Percentiles rank a stretch among this genome's conserved stretches.
These are phyloP conservation scores for Neonectria coccinea DNA, from an alignment of 2,329 filamentous ascomycete species.

Conservation along the genomic window DNA sequence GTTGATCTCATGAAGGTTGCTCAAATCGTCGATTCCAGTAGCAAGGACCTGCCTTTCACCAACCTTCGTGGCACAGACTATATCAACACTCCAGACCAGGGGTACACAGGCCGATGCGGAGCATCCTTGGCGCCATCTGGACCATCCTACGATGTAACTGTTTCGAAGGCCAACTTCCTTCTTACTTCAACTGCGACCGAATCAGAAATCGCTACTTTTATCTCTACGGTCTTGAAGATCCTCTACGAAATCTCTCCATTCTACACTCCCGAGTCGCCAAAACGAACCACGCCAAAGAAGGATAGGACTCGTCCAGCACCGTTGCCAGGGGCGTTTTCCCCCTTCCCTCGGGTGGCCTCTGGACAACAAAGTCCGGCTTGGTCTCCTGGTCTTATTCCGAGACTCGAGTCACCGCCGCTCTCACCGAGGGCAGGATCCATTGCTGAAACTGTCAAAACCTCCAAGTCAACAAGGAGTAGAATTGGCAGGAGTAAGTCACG, in stretches of 20 bases:
- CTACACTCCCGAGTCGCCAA: constrained; percentile 56
- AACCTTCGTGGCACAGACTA: constrained; percentile 53
- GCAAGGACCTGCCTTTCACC: constrained; percentile 53
- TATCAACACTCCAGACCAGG: constrained; percentile 44
- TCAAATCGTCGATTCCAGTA: constrained; percentile 63
- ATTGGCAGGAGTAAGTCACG: constrained; percentile 46
- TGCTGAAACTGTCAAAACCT: constrained; percentile 47
- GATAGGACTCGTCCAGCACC: constrained; percentile 43
- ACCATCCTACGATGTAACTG: constrained; percentile 48
- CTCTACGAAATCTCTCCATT: constrained; percentile 49
- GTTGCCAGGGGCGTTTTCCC: constrained; percentile 46
- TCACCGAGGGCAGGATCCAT: constrained; percentile 49
- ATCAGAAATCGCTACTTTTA: constrained; percentile 65
- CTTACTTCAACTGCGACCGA: constrained; percentile 67
- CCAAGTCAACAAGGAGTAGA: constrained; percentile 48
- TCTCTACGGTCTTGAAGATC: constrained; percentile 64
- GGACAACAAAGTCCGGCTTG: constrained; percentile 39
- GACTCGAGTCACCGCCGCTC: constrained; percentile 24
- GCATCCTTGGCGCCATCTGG: constrained; percentile 40
- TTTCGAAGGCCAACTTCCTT: constrained; percentile 68
- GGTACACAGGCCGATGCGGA: constrained; percentile 35
- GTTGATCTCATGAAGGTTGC: constrained; percentile 68
- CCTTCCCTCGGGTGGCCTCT: constrained; percentile 45
- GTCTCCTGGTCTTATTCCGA: constrained; percentile 33
- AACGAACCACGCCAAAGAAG: constrained; percentile 37